Percentiles rank a stretch among this genome's conserved stretches.
Evolutionary conservation across 208 protist species (phyloP).

Genomic region (Acanthamoeba royreba): DNA sequence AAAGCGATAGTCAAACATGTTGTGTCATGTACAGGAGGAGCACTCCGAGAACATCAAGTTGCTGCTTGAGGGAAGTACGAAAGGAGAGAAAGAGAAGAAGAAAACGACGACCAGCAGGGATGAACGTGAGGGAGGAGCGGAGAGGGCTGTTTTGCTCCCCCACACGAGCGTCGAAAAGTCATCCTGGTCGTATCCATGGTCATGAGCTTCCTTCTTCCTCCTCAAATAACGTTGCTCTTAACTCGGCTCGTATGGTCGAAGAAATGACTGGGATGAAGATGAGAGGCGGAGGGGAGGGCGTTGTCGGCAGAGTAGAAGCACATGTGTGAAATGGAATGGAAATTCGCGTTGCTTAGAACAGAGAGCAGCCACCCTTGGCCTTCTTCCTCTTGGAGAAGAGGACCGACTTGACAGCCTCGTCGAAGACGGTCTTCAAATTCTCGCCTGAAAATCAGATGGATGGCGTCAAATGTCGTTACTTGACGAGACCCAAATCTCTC

Average conservation of each 20-base stretch:
- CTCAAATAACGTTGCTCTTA: no score
- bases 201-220: no score
- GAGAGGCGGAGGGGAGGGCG: not conserved
- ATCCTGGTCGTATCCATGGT: no score
- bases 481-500: not conserved
- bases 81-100: not conserved
- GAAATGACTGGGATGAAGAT: not conserved
- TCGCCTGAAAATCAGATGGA: not conserved
- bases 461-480: no score
- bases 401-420: constrained; percentile 76
- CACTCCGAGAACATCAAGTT: not conserved
- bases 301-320: not conserved
- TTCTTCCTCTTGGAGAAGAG: constrained; percentile 53
- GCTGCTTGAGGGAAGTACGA: not conserved
- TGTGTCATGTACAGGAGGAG: constrained; percentile 16
- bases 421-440: constrained; percentile 84
- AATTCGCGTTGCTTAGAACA: constrained; percentile 59
- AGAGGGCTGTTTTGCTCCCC: no score
- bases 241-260: no score
- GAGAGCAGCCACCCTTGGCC: constrained; percentile 44
- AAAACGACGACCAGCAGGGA: no score
- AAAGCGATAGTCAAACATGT: not conserved
- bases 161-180: no score
- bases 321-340: no score
- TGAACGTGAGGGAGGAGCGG: no score